Base-by-base conservation (phyloP, 2,329 filamentous ascomycete genomes). In the Arachnomyces sp. region DNA sequence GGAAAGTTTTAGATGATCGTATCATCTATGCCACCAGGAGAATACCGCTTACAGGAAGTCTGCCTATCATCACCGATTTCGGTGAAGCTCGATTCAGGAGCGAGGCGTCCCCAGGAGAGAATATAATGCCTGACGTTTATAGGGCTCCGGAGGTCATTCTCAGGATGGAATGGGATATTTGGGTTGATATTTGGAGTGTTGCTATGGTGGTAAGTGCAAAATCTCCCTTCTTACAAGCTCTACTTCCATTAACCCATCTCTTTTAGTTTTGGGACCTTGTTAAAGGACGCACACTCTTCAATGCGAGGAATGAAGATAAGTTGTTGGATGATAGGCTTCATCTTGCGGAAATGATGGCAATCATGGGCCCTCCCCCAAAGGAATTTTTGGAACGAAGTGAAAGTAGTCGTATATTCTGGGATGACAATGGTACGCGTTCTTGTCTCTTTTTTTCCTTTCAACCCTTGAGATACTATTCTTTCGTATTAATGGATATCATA, bases 51-150 rank as follows among this genome's bases (percentile, higher is more conserved):
- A 5, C 20, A 5, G 5, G 20, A 25, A 25, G 60, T 1, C 47
- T 41, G 0, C 56, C 58, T 1, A 54, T 68, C 1, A 52, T 69
- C 2, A 65, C 66, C 43, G 68, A 72, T 45, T 66, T 72, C 34
- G 67, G 67, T 15, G 60, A 63, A 0, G 65, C 63, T 12, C 56
- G 64, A 7, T 0, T 15, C 2, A 62, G 63, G 2, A 57, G 59
- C 8, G 28, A 34, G 13, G 51, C 20, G 5, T 25, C 5, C 14
- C 17, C 2, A 38, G 41, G 39, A 14, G 44, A 44, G 8, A 39
- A 47, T 40, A 46, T 51, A 28, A 48, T 48, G 47, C 49, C 53
- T 9, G 38, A 47, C 14, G 14, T 51, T 9, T 54, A 54, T 33
- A 30, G 51, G 16, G 49, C 50, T 2, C 53, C 49, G 6, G 53